Conservation (phyloP, 495 filamentous ascomycete species). For the Geopyxis carbonaria region DNA sequence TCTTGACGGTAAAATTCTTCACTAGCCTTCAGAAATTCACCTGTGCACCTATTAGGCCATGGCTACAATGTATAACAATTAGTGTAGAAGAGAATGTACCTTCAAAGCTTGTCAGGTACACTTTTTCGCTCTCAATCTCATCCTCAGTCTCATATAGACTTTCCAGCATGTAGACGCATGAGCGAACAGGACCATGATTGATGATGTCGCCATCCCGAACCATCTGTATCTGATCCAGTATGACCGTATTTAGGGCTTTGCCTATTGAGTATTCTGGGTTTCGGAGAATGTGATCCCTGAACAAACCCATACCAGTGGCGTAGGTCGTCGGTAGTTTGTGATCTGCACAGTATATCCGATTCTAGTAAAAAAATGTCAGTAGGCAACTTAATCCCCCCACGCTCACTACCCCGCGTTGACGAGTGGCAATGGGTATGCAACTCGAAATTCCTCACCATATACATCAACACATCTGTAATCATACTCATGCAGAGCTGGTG, state of each 20-base stretch:
- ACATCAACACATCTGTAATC: conserved; percentile 96
- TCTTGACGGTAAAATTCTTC: conserved; percentile 58
- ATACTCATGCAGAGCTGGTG: conserved; percentile 91
- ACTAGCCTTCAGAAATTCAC: conserved; percentile 52
- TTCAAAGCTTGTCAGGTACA: conserved; percentile 78
- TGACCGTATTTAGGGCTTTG: conserved; percentile 57
- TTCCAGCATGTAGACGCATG: conserved; percentile 81
- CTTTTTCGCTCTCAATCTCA: conserved; percentile 55
- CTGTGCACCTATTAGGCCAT: conserved; percentile 1
- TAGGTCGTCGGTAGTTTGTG: conserved; percentile 63
- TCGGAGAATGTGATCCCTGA: conserved; percentile 63
- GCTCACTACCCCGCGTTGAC: conserved; percentile 8
- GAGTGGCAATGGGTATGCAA: neutral
- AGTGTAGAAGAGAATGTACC: conserved; percentile 16
- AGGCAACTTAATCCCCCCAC: conserved; percentile 16
- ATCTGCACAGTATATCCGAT: conserved; percentile 61
- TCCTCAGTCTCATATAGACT: conserved; percentile 64
- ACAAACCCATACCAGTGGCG: conserved; percentile 65
- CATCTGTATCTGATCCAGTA: conserved; percentile 82
- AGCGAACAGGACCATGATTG: conserved; percentile 62
- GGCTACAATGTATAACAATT: neutral
- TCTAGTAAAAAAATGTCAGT: conserved; percentile 27
- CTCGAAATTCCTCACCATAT: conserved; percentile 46
- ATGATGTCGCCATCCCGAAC: conserved; percentile 83
- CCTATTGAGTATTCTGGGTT: conserved; percentile 40